Base-by-base conservation (phyloP, 2,329 filamentous ascomycete genomes). In the Penicillium janthinellum region DNA sequence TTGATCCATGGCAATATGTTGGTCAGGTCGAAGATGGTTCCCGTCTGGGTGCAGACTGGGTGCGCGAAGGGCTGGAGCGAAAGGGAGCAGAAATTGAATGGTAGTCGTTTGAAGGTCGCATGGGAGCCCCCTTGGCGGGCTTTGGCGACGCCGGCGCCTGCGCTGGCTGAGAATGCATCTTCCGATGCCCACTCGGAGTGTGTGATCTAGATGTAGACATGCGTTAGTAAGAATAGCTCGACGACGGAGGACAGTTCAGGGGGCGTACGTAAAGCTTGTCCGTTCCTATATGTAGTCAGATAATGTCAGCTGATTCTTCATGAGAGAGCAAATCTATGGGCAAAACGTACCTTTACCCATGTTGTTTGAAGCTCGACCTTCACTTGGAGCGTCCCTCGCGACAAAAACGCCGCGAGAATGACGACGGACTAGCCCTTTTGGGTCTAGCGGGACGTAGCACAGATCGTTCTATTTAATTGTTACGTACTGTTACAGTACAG, bases 61-160 rank as follows among this genome's bases (percentile, higher is more conserved):
- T 96, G 91, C 72, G 89, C 87, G 81, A 97, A 99, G 7, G 96
- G 96, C 73, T 98, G 95, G 37, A 99, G 88, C 61, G 91, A 96
- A 41, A 96, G 88, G 63, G 95, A 92, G 85, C 95, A 99, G 80
- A 95, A 98, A 83, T 97, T 98, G 85, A 96, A 99, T 34, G 96
- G 95, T 1, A 99, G 85, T 48, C 92, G 90, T 72, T 90, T 91
- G 81, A 98, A 98, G 39, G 85, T 84, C 51, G 86, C 84, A 64
- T 86, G 85, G 22, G 78, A 78, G 2, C 80, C 78, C 50, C 77
- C 76, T 22, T 76, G 83, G 75, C 76, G 80, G 65, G 70, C 83
- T 77, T 79, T 88, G 74, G 73, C 84, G 75, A 82, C 80, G 53
- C 88, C 88, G 58, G 89, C 86, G 68, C 90, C 90, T 31, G 85